Evolutionary conservation across 257 asterid genomes (phyloP).

Genomic region (Forsythia suspensa): DNA sequence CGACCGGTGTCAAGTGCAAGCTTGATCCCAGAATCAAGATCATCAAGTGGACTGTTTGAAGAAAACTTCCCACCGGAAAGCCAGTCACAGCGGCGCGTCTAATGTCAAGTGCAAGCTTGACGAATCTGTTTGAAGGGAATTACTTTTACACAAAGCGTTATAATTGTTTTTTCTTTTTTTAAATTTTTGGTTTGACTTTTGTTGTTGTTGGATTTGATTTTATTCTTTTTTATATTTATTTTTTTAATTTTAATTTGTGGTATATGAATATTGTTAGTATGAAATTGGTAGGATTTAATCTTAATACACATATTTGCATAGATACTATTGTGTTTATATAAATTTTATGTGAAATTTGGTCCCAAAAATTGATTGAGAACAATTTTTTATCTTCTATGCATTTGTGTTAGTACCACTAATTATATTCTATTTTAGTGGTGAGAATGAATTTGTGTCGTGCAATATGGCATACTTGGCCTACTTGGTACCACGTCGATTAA

Average conservation of each 20-base stretch:
- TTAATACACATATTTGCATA: neutral
- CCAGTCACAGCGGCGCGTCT: neutral
- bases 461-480: neutral
- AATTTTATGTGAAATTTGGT: neutral
- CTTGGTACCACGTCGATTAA: neutral
- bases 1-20: slow-evolving; percentile 54
- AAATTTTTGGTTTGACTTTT: neutral
- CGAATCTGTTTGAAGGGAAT: neutral
- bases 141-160: slow-evolving; percentile 29
- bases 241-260: neutral
- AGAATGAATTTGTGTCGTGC: neutral
- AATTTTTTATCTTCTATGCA: neutral
- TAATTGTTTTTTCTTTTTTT: slow-evolving; percentile 9
- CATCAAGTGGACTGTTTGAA: slow-evolving; percentile 71
- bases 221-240: neutral
- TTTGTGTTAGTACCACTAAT: neutral
- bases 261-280: neutral
- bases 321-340: neutral
- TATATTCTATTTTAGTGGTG: neutral
- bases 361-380: neutral
- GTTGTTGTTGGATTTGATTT: slow-evolving; percentile 1
- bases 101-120: neutral
- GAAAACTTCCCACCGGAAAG: neutral
- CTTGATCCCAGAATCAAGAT: slow-evolving; percentile 72
- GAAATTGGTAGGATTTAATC: neutral